Conservation (phyloP, 331 rosid species). For the Acacia pycnantha region DNA sequence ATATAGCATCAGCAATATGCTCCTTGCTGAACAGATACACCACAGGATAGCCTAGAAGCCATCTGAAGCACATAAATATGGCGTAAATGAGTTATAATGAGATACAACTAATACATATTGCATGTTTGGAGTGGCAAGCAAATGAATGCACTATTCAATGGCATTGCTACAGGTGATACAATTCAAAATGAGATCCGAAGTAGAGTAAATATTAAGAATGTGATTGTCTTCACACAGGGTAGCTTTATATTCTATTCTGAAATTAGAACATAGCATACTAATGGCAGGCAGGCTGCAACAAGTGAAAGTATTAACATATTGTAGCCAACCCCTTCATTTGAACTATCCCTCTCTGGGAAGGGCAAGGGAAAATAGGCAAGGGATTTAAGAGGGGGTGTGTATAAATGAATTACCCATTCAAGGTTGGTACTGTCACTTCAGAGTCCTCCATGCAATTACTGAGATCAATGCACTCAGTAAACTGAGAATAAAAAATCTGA, state of each 20-base stretch:
- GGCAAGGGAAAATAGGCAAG: background rate
- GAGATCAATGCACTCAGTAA: slow-evolving; percentile 66
- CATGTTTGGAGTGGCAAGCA: slow-evolving; percentile 3
- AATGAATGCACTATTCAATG: background rate
- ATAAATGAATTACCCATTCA: slow-evolving; percentile 66
- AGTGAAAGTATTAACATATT: slow-evolving; percentile 1
- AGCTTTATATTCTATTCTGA: background rate
- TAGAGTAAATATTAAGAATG: background rate
- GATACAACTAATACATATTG: background rate
- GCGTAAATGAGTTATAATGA: background rate
- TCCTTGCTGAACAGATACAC: slow-evolving; percentile 77
- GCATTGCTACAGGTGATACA: slow-evolving; percentile 9
- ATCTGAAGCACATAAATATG: slow-evolving; percentile 48
- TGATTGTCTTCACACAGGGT: background rate
- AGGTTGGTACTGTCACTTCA: slow-evolving; percentile 67
- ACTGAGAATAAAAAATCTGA: slow-evolving; percentile 30
- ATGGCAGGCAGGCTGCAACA: background rate
- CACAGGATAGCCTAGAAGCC: slow-evolving; percentile 95
- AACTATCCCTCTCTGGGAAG: background rate
- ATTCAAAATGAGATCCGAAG: slow-evolving; percentile 11
- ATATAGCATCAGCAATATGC: slow-evolving; percentile 59
- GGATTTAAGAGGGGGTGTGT: background rate
- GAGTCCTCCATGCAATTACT: slow-evolving; percentile 70
- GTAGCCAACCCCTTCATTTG: background rate
- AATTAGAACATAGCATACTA: slow-evolving; percentile 12